Evolutionary conservation across 2,329 filamentous ascomycete genomes (phyloP).

Genomic region (Nigrospora oryzae): DNA sequence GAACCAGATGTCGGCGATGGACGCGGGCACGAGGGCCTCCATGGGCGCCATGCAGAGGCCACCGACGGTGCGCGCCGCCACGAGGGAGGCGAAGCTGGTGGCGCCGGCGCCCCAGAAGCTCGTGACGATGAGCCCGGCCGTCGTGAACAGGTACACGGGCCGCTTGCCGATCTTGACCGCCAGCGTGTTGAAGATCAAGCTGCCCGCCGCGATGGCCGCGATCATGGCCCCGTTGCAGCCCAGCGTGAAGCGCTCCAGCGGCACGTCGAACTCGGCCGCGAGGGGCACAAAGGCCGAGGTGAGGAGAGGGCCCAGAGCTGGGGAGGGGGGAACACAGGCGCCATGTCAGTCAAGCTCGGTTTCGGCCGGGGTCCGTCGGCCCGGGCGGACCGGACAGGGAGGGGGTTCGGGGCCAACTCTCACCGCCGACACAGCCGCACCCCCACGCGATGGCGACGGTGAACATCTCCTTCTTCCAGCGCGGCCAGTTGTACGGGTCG

Average conservation of each 20-base stretch:
- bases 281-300: conserved; percentile 25
- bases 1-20: conserved; percentile 36
- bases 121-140: conserved; percentile 35
- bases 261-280: conserved; percentile 19
- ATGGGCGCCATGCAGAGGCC: conserved; percentile 41
- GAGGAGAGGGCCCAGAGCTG: conserved; percentile 28
- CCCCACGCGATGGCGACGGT: conserved; percentile 28
- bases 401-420: background rate
- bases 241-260: conserved; percentile 21
- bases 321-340: too few species aligned
- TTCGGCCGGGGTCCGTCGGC: too few species aligned
- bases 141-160: conserved; percentile 38
- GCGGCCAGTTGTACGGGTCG: conserved; percentile 23
- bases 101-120: conserved; percentile 38
- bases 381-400: background rate
- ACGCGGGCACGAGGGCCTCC: conserved; percentile 44
- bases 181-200: conserved; percentile 40
- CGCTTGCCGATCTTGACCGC: conserved; percentile 41
- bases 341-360: background rate
- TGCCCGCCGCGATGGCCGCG: conserved; percentile 23
- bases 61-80: conserved; percentile 34
- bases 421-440: conserved; percentile 31
- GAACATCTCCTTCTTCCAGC: conserved; percentile 15
- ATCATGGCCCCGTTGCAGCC: conserved; percentile 26
- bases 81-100: conserved; percentile 32